Conservation (phyloP, 2,329 filamentous ascomycete species). For the Aspergillus ustus region DNA sequence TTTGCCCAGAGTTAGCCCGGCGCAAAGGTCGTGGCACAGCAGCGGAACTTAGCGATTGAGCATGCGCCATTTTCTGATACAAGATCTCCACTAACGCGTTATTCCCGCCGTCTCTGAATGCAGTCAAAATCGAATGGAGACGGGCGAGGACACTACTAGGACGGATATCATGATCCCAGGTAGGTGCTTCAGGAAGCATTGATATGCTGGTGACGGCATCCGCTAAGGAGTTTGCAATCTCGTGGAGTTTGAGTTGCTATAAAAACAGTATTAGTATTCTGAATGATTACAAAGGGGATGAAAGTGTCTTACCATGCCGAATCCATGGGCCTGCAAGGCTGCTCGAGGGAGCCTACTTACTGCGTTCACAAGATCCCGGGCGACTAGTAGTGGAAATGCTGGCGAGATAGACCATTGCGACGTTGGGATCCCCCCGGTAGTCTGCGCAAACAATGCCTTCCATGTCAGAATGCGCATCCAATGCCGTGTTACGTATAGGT, state of each 20-base stretch:
- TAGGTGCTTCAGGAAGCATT: conserved; percentile 15
- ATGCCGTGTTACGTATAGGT: conserved; percentile 55
- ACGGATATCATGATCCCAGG: conserved; percentile 27
- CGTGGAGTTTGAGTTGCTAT: conserved; percentile 35
- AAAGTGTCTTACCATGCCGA: conserved; percentile 41
- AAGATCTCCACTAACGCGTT: conserved; percentile 28
- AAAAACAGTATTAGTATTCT: not conserved
- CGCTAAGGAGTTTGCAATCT: conserved; percentile 32
- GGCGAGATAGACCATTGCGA: conserved; percentile 14
- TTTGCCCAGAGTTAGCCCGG: not conserved
- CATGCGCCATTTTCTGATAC: conserved; percentile 31
- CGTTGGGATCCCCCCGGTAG: conserved; percentile 29
- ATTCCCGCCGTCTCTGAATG: conserved; percentile 28
- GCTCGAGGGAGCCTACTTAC: conserved; percentile 51
- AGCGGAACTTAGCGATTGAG: conserved; percentile 17
- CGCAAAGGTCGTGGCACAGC: conserved; percentile 7
- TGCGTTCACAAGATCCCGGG: conserved; percentile 51
- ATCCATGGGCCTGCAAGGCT: conserved; percentile 56
- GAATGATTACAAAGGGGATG: too few species aligned
- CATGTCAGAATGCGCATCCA: conserved; percentile 59
- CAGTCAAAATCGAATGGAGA: conserved; percentile 29
- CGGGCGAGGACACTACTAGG: conserved; percentile 27
- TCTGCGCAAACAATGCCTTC: conserved; percentile 44
- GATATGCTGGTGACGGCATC: conserved; percentile 29
- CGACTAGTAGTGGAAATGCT: conserved; percentile 48